Evolutionary conservation across 2,329 filamentous ascomycete genomes (phyloP), one percentile per base, ranked within the genome.

Genomic region (Colletotrichum lentis): DNA sequence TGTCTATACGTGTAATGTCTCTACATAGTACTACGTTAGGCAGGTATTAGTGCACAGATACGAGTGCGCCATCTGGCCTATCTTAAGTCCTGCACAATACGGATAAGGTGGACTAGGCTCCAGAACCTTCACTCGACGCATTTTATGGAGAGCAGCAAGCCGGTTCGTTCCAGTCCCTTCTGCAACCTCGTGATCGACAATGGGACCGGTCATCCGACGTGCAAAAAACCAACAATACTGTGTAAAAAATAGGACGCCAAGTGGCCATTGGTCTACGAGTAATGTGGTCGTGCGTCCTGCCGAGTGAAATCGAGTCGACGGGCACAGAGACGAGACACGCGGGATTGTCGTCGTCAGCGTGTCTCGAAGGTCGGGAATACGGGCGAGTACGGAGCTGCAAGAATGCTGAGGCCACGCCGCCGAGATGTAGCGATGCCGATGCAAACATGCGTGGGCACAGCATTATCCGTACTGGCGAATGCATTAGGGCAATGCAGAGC

Each of bases 131-230:
- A 41, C 49, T 31, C 50, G 54, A 35, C 49, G 61, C 24, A 53
- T 54, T 59, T 64, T 67, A 68, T 60, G 65, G 65, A 68, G 55
- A 68, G 61, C 54, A 20, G 35, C 20, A 35, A 60, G 22, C 55
- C 54, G 43, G 43, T 52, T 60, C 62, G 43, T 52, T 60, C 62
- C 56, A 46, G 62, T 68, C 55, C 37, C 22, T 56, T 68, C 44
- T 65, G 62, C 54, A 65, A 68, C 66, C 66, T 68, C 66, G 66
- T 68, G 66, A 68, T 65, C 66, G 55, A 65, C 55, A 65, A 68
- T 47, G 66, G 43, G 56, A 24, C 56, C 49, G 55, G 66, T 65
- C 62, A 68, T 56, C 62, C 37, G 62, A 60, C 56, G 43, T 68
- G 55, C 55, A 61, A 66, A 60, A 35, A 50, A 24, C 16, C 37